These are phyloP conservation scores for Kentomonas sorsogonicus DNA, from an alignment of 208 protist species.

Conservation along the genomic window DNA sequence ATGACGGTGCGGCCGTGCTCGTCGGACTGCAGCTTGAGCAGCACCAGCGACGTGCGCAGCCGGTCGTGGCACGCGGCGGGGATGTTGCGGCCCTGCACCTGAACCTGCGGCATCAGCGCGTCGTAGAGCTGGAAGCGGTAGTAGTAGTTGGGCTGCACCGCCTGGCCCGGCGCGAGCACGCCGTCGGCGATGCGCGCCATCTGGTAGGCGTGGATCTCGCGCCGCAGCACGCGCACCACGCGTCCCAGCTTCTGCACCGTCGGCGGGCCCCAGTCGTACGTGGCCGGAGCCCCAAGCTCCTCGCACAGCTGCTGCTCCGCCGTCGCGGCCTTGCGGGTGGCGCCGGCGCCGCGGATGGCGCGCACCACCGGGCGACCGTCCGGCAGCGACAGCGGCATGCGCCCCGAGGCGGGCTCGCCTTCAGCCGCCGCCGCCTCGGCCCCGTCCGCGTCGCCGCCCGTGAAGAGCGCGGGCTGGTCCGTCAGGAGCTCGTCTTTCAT, in stretches of 20 bases:
- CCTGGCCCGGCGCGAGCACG: slow-evolving; percentile 26
- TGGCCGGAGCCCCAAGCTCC: slow-evolving; percentile 19
- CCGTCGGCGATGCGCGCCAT: slow-evolving; percentile 36
- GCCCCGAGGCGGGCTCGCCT: no score
- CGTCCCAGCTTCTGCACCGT: slow-evolving; percentile 24
- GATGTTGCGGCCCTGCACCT: slow-evolving; percentile 59
- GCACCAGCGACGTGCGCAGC: slow-evolving; percentile 36
- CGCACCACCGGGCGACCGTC: slow-evolving; percentile 49
- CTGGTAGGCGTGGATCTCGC: slow-evolving; percentile 26
- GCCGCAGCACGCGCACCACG: slow-evolving; percentile 44
- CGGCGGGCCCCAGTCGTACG: slow-evolving; percentile 26
- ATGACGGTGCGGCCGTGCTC: slow-evolving; percentile 11
- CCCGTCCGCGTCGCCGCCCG: background rate
- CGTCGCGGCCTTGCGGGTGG: slow-evolving; percentile 2
- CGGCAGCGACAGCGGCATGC: slow-evolving; percentile 25
- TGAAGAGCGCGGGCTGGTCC: slow-evolving; percentile 8
- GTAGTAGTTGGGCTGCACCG: slow-evolving; percentile 32
- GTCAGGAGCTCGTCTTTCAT: background rate
- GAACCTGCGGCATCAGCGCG: slow-evolving; percentile 46
- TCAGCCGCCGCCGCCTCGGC: background rate
- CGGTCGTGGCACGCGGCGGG: slow-evolving; percentile 22
- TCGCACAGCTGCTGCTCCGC: slow-evolving; percentile 23
- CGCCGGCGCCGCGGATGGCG: slow-evolving; percentile 6
- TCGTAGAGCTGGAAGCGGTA: slow-evolving; percentile 69
- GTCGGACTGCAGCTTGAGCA: slow-evolving; percentile 26